Base-by-base conservation (phyloP, 176 grass and related monocot species). In the Themeda triandra region DNA sequence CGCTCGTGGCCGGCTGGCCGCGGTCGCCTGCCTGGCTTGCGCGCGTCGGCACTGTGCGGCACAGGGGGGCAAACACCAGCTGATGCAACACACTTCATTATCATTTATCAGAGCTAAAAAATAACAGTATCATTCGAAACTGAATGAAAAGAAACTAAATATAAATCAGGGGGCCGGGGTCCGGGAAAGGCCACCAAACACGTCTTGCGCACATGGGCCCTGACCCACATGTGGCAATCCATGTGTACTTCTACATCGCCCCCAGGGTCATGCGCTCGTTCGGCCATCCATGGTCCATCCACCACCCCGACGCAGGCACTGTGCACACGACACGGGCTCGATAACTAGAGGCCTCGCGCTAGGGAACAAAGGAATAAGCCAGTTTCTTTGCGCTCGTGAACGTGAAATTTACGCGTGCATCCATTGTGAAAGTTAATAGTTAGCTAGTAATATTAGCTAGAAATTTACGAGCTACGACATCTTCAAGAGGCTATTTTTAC, bases 201-300 rank as follows among this genome's bases (percentile, higher is more conserved):
- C 66, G 32, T 4, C 27, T 19, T 72, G 31, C 48, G 79, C 88
- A 90, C 79, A 86, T 86, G 88, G 44, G n/a, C 36, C 45, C 37
- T 66, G 74, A 5, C 84, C 84, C 73, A 42, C 72, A 82, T 63
- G 65, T 42, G 78, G 59, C 66, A 66, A 44, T 68, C 78, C 83
- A 53, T 66, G 72, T 86, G 73, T 78, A 62, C 86, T 78, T 63
- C 5, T 8, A 40, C 79, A 18, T 54, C 70, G 13, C 45, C 42
- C 35, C 56, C 36, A 28, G 10, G 1, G 14, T 45, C 21, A 17
- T 27, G 2, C 46, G 8, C 54, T 35, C 48, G 18, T 23, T 37
- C 33, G 32, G 3, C 18, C 62, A 12, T 29, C 23, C 25, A 10
- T 2, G 33, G 33, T 37, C 39, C 39, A 41, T 12, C 0, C 13